Conservation (phyloP, 129 eudicot genomes). For the Flaveria trinervia region DNA sequence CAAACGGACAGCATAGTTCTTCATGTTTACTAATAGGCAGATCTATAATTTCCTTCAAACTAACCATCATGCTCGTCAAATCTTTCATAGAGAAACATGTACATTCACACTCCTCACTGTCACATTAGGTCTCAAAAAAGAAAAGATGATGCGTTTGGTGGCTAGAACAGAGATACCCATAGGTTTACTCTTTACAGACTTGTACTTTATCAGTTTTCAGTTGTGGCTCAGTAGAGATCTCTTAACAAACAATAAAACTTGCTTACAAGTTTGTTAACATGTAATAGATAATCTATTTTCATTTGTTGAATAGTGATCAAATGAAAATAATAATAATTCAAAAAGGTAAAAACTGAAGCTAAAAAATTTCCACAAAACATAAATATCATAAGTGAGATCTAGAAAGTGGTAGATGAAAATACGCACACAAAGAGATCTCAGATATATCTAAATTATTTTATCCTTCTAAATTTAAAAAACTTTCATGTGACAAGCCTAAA, state of each 20-base stretch:
- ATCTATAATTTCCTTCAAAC: neutral
- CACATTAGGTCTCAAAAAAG: neutral
- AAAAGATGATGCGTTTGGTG: neutral
- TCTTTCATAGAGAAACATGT: neutral
- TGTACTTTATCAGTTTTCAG: too few species aligned
- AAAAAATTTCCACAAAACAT: constrained; percentile 7
- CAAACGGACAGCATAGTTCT: constrained; percentile 2
- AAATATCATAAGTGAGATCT: constrained; percentile 4
- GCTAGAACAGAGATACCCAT: neutral
- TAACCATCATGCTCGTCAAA: neutral
- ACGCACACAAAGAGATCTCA: neutral
- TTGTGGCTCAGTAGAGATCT: neutral
- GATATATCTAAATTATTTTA: constrained; percentile 2
- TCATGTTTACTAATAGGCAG: constrained; percentile 2
- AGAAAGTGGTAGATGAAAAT: neutral
- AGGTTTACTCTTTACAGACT: too few species aligned
- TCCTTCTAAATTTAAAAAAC: neutral
- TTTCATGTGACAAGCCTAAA: neutral
- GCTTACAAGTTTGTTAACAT: constrained; percentile 4
- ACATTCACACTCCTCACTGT: neutral
- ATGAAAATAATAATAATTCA: neutral
- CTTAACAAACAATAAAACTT: neutral
- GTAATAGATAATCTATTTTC: constrained; percentile 9
- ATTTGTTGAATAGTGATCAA: neutral
- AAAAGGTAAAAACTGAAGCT: neutral